Conservation (phyloP, 345 rosid species). For the Litchi chinensis region DNA sequence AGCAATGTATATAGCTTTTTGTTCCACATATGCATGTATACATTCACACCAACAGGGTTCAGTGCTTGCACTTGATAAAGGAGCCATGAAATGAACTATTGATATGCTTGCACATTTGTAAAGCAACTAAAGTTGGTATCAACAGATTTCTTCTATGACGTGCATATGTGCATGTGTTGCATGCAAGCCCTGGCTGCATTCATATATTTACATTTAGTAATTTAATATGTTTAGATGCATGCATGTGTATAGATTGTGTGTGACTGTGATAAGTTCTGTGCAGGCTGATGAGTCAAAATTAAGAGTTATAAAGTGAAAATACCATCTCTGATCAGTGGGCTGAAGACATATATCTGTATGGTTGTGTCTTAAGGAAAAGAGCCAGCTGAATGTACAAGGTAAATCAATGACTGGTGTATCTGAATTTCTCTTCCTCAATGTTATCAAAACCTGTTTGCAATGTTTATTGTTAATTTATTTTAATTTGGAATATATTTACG, state of each 20-base stretch:
- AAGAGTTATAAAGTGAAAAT: too few species aligned
- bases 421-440: constrained; percentile 12
- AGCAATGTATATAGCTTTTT: neutral
- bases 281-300: too few species aligned
- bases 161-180: neutral
- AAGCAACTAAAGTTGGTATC: constrained; percentile 10
- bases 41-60: neutral
- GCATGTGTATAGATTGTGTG: neutral
- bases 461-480: neutral
- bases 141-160: neutral
- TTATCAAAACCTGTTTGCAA: neutral
- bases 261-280: too few species aligned
- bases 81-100: neutral
- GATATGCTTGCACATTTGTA: neutral
- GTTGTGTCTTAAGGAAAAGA: constrained; percentile 5
- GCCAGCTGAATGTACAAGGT: constrained; percentile 16
- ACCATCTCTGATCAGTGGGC: too few species aligned
- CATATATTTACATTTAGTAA: neutral
- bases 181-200: too few species aligned
- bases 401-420: constrained; percentile 21
- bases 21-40: neutral
- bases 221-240: constrained; percentile 5
- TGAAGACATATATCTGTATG: constrained; percentile 21
- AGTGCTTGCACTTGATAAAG: neutral
- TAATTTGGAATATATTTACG: neutral